These are phyloP conservation scores for Epipyxis sp. DNA, from an alignment of 108 stramenopile genomes.

Conservation along the genomic window DNA sequence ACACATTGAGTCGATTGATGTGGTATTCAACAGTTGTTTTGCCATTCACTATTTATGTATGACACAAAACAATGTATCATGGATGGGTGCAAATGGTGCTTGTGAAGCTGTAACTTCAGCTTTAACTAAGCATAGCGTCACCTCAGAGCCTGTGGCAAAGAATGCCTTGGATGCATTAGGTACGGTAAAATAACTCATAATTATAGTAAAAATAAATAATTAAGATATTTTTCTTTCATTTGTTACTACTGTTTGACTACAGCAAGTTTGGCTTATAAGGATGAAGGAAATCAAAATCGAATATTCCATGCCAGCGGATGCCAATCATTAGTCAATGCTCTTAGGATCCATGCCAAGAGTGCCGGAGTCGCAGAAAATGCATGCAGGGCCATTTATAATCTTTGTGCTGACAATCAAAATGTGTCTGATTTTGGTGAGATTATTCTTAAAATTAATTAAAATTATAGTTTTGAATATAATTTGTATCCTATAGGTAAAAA, in stretches of 20 bases:
- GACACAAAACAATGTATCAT: neutral
- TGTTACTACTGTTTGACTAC: neutral
- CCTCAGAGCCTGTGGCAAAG: neutral
- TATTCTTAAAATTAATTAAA: too few species aligned
- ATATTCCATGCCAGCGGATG: neutral
- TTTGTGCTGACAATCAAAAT: neutral
- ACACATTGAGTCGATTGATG: neutral
- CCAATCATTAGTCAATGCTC: neutral
- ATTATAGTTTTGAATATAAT: too few species aligned
- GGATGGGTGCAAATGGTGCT: constrained; percentile 27
- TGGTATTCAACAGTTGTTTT: neutral
- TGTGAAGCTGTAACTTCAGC: constrained; percentile 6
- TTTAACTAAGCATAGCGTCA: neutral
- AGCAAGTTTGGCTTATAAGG: neutral
- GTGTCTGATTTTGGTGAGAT: too few species aligned
- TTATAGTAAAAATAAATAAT: too few species aligned
- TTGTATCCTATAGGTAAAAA: neutral
- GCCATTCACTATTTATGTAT: neutral
- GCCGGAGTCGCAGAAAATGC: neutral
- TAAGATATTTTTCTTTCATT: neutral
- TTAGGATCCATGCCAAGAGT: neutral
- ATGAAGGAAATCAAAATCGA: neutral
- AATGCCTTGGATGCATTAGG: neutral
- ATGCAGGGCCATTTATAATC: neutral
- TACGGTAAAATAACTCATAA: too few species aligned